Base-by-base conservation (phyloP, 1,139 yeast species). In the Kurtzmaniella natalensis region DNA sequence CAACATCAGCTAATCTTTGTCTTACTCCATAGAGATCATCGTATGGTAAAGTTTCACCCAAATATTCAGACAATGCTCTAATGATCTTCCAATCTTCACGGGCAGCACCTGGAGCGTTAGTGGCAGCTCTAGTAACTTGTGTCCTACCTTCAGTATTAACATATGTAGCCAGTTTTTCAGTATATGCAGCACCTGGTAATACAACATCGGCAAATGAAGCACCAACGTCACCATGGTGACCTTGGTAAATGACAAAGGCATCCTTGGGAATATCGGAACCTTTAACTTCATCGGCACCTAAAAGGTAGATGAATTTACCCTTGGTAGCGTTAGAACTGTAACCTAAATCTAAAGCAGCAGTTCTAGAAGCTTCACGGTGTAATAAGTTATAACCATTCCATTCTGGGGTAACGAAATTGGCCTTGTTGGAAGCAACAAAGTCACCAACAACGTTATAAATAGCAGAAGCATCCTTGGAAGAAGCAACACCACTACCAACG, bases 21-120 rank as follows among this genome's bases (percentile, higher is more conserved):
- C 94, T 81, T 35, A 86, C 65, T 38, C 82, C 75, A 47, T 76
- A 74, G 35, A 77, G 59, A 55, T 82, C 89, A 55, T 85, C 94
- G 54, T 86, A 86, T 32, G 92, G 92, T 51, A 86, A 72, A 3
- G 82, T 65, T 27, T 74, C 75, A 36, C 78, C 79, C 50, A 86
- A 67, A 55, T 82, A 85, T 61, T 86, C 95, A 34, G 86, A 77
- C 39, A 84, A 72, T 7, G 95, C 95, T 61, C 94, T 78, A 49
- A 86, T 61, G 45, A 86, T 81, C 68, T 82, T 81, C 95, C 95
- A 86, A 63, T 86, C 95, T 61, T 86, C 95, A 58, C 95, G 81
- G 29, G 95, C 94, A 36, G 77, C 84, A 26, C 94, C 95, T 35
- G 95, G 95, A n/a, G 94, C 81, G 43, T 82, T 85, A 17, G 87